Base-by-base conservation (phyloP, 106 monocot genomes). In the Acanthochlamys bracteata region DNA sequence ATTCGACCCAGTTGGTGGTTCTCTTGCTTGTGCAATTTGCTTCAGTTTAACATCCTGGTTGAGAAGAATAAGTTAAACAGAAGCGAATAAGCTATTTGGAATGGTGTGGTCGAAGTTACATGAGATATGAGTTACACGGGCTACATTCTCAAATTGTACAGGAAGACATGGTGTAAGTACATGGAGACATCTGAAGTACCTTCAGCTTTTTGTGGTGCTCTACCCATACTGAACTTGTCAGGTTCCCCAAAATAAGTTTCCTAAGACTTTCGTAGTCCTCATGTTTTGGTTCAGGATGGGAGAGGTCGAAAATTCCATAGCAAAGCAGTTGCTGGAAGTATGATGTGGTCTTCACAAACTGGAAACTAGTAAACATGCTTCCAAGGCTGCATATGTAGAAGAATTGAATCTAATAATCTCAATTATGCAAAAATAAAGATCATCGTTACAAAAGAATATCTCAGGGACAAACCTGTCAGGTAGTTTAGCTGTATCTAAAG, bases 291-390 rank as follows among this genome's bases (percentile, higher is more conserved):
- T 58, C 79, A 20, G 67, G 63, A 23, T 75, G 51, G 24, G 74
- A 78, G 2, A 67, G 65, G 63, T 86, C 79, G 61, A 89, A 82
- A 66, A 75, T 57, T 53, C 89, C 86, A 45, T 84, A 79, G 46
- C 53, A 53, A 67, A 89, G 76, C 61, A 90, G 76, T 69, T 82
- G 76, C 68, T 84, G 83, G 71, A 73, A 94, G 71, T 66, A 72
- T 61, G 70, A 69, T 40, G 86, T 66, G 69, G 72, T 64, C 66
- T 89, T 84, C 53, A 61, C 20, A 55, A 94, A 90, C 17, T 86
- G 79, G 13, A 73, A 41, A 52, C 86, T 80, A 0, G 41, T 24
- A 76, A 89, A 94, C 89, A 90, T 77, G 61, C 64, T 77, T 56
- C 49, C 73, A 23, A 94, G 79, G 78, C 94, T 94, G 89, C 72